These are phyloP conservation scores for Globisporangium cystogenes DNA, from an alignment of 352 stramenopile genomes.

Conservation along the genomic window DNA sequence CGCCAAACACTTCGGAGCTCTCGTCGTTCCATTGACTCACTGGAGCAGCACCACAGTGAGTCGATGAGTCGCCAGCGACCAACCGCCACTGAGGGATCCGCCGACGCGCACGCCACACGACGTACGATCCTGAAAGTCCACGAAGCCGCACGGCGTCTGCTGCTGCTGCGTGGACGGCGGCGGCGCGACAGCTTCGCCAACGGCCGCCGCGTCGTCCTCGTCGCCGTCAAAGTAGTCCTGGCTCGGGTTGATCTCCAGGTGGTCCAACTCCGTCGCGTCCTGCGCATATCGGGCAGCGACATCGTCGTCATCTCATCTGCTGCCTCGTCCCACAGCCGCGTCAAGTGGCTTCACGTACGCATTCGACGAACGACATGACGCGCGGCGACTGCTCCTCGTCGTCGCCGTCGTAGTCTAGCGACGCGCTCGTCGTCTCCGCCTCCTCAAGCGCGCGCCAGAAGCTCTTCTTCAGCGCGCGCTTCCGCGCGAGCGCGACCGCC, in stretches of 20 bases:
- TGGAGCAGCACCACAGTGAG: background rate
- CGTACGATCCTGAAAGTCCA: slow-evolving; percentile 16
- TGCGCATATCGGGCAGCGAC: background rate
- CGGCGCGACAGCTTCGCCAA: too few species aligned
- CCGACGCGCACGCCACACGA: background rate
- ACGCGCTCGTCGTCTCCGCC: background rate
- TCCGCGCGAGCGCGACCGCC: slow-evolving; percentile 7
- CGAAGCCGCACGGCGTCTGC: slow-evolving; percentile 13
- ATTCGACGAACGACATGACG: slow-evolving; percentile 15
- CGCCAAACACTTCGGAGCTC: slow-evolving; percentile 13
- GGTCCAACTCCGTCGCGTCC: slow-evolving; percentile 15
- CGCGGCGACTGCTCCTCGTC: slow-evolving; percentile 6
- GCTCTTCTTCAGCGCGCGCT: slow-evolving; percentile 10
- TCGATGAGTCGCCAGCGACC: background rate
- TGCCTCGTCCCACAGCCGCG: background rate
- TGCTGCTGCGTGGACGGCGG: background rate
- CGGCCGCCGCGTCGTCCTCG: slow-evolving; percentile 1
- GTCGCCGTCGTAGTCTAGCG: slow-evolving; percentile 5
- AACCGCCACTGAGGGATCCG: background rate
- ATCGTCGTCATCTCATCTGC: background rate
- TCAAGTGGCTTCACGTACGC: slow-evolving; percentile 3
- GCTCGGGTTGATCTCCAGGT: slow-evolving; percentile 9
- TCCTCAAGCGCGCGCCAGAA: background rate
- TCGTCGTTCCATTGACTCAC: slow-evolving; percentile 10
- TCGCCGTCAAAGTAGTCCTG: slow-evolving; percentile 16